Evolutionary conservation across 768 basidiomycete genomes (phyloP), one percentile per base, ranked within the genome.

Genomic region (Tricholomella constricta): DNA sequence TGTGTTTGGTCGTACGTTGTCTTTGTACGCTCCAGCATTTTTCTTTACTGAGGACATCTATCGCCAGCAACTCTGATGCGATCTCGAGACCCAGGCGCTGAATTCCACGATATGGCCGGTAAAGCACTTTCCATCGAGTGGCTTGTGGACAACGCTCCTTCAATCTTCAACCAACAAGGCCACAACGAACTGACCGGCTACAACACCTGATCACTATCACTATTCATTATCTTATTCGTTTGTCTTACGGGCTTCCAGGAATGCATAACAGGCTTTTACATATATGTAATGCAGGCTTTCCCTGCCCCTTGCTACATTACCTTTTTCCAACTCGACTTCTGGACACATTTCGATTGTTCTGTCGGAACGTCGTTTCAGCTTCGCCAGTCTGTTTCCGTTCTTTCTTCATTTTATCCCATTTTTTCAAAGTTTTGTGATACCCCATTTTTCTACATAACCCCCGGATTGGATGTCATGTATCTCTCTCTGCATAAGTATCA

Each of bases 81-180:
- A 62, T 95, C 96, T 7, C 81, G 83, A 29, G 89, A 95, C 66
- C 85, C 89, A 3, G 79, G 80, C 23, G 84, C 91, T 15, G 97
- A 98, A 73, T 98, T 98, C 73, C 89, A 86, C 63, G 96, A 99
- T 69, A 98, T 98, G 91, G 95, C 92, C 7, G 92, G 93, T 48
- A 98, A 96, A 71, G 92, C 96, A 6, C 80, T 94, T 53, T 84
- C 89, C 62, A 79, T 99, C 45, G 94, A 97, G 69, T 97, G 94
- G 89, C 82, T 98, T 58, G 85, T 98, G 55, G 94, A 98, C 66
- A 89, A 96, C 65, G 91, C 91, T 11, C 79, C 77, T 35, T 68
- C 69, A 22, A 72, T 89, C 61, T 83, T 81, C 64, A 68, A 69
- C 45, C 59, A 32, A 23, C 44, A 50, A 46, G 62, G 45, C 31